These are phyloP conservation scores for Aspergillus alliaceus DNA, from an alignment of 2,329 filamentous ascomycete species.

Conservation along the genomic window DNA sequence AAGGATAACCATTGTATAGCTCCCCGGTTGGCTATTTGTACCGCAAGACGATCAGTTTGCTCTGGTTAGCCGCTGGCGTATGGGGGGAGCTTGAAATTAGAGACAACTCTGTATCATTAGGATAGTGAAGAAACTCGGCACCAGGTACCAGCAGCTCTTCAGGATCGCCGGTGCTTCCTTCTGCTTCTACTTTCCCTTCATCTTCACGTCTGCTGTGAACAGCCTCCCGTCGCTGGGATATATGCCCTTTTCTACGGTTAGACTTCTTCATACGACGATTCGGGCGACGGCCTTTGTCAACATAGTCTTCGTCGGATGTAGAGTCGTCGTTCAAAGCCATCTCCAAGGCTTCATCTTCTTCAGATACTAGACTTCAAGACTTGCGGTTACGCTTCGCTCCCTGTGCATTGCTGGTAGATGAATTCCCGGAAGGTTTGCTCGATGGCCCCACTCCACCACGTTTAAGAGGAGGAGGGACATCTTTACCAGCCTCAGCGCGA, in stretches of 20 bases:
- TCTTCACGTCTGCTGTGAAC: not conserved
- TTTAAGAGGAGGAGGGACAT: slow-evolving; percentile 42
- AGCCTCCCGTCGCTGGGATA: not conserved
- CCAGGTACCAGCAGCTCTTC: slow-evolving; percentile 16
- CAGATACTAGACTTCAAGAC: not conserved
- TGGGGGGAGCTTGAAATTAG: not conserved
- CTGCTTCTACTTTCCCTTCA: not conserved
- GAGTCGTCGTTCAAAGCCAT: not conserved
- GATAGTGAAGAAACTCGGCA: slow-evolving; percentile 18
- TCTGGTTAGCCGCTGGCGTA: not conserved
- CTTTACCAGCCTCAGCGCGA: slow-evolving; percentile 31
- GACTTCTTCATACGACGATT: not conserved
- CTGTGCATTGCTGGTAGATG: not conserved
- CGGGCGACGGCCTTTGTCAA: not conserved
- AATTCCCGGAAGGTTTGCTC: slow-evolving; percentile 2
- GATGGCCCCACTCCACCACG: slow-evolving; percentile 29
- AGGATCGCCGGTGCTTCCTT: not conserved
- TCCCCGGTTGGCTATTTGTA: not conserved
- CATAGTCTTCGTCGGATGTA: slow-evolving; percentile 9
- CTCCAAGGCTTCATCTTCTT: not conserved
- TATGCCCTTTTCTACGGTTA: not conserved
- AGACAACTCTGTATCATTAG: slow-evolving; percentile 7
- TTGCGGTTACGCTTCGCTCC: not conserved
- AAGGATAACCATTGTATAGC: not conserved
- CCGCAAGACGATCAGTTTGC: slow-evolving; percentile 17